These are phyloP conservation scores for Entomortierella chlamydospora DNA, from an alignment of 192 early-diverging fungal species.

Conservation along the genomic window DNA sequence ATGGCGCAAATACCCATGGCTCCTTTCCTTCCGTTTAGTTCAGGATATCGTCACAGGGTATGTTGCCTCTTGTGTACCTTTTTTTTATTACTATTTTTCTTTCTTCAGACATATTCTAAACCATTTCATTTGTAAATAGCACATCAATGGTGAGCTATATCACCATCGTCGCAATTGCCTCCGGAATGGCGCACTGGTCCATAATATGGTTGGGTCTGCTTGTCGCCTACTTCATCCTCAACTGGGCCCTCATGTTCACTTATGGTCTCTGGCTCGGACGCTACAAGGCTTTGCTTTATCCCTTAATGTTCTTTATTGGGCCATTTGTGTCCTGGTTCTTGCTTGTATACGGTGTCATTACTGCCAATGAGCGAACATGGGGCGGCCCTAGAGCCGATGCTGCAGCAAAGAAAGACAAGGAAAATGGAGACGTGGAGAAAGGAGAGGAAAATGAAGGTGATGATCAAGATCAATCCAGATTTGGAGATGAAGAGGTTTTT, in stretches of 20 bases:
- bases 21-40: conserved; percentile 15
- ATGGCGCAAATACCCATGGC: conserved; percentile 40
- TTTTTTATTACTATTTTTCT: no score
- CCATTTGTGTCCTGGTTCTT: conserved; percentile 11
- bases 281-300: conserved; percentile 8
- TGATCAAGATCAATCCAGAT: background rate
- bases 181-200: conserved; percentile 6
- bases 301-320: conserved; percentile 9
- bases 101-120: no score
- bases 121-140: no score
- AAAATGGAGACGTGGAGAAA: background rate
- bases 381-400: conserved; percentile 26
- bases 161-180: background rate
- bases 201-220: conserved; percentile 3
- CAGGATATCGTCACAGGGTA: conserved; percentile 28
- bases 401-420: background rate
- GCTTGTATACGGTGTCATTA: conserved; percentile 2
- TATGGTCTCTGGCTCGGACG: conserved; percentile 9
- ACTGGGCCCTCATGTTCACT: conserved; percentile 3
- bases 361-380: conserved; percentile 24
- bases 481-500: background rate
- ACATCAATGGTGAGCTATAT: conserved; percentile 8
- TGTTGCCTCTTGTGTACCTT: no score
- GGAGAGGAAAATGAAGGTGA: background rate
- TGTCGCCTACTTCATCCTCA: conserved; percentile 1